Conservation (phyloP, 2,329 filamentous ascomycete species). For the Aspergillus tanneri region DNA sequence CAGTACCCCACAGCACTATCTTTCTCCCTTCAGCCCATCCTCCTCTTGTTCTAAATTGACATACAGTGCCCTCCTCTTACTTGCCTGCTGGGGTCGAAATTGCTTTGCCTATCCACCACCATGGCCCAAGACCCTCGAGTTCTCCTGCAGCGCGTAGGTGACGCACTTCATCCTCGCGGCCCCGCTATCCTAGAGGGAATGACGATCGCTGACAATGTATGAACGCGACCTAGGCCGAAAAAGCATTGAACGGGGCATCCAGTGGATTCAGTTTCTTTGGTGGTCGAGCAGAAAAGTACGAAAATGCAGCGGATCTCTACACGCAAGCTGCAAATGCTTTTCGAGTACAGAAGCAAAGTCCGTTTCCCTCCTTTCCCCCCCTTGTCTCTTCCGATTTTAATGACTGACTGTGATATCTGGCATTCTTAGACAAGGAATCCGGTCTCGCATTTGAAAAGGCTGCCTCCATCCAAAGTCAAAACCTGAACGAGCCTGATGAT, state of each 20-base stretch:
- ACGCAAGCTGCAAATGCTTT: constrained; percentile 89
- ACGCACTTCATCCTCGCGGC: constrained; percentile 4
- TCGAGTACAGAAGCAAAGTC: constrained; percentile 80
- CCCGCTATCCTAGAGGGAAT: constrained; percentile 20
- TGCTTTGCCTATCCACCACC: constrained; percentile 28
- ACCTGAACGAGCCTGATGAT: constrained; percentile 88
- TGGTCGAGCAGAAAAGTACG: constrained; percentile 81
- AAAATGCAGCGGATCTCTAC: constrained; percentile 84
- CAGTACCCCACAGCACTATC: too few species aligned
- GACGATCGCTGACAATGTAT: constrained; percentile 31
- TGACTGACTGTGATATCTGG: constrained; percentile 1
- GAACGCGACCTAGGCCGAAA: constrained; percentile 69
- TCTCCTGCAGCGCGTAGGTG: constrained; percentile 70
- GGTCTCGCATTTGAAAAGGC: constrained; percentile 84
- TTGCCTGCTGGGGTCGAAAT: constrained; percentile 3
- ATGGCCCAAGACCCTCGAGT: constrained; percentile 78
- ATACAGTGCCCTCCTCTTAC: constrained; percentile 3
- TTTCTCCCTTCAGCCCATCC: neutral
- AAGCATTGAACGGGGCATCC: constrained; percentile 69
- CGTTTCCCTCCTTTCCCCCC: constrained; percentile 25
- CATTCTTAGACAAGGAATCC: constrained; percentile 69
- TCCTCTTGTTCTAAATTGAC: constrained; percentile 2
- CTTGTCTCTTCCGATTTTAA: neutral
- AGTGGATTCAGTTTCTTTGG: constrained; percentile 89
- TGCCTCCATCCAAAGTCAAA: constrained; percentile 73